Percentiles rank a stretch among this genome's conserved stretches.
phyloP scores from a whole-genome alignment of 805 yeast species.

The Sugiyamaella qingdaonensis region DNA sequence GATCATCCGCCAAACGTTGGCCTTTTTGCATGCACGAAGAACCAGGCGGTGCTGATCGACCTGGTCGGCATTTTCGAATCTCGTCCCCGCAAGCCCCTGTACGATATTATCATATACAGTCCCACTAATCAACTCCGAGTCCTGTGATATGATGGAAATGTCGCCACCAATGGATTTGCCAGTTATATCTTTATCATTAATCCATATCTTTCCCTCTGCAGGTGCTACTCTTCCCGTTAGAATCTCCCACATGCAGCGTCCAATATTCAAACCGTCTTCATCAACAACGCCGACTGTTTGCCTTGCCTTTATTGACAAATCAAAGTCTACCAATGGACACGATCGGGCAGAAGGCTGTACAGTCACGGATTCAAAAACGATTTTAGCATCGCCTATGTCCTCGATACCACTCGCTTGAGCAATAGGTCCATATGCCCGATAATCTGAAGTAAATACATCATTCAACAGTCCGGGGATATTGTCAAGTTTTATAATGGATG shows the following conservation, averaged over 20 bases:
- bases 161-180: neutral
- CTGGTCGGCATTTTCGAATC: neutral
- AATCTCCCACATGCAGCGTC: neutral
- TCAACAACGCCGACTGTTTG: neutral
- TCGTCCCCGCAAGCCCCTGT: slow-evolving; percentile 6
- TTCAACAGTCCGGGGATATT: neutral
- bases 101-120: slow-evolving; percentile 5
- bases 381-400: neutral
- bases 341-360: neutral
- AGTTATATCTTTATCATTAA: neutral
- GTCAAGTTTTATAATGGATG: neutral
- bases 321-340: neutral
- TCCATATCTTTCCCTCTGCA: neutral
- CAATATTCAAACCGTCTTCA: neutral
- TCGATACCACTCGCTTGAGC: neutral
- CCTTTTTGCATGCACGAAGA: slow-evolving; percentile 5
- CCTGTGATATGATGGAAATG: neutral
- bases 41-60: slow-evolving; percentile 7
- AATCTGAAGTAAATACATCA: neutral
- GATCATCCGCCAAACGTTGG: neutral
- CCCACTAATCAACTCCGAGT: neutral
- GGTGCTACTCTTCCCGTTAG: neutral
- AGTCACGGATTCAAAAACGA: neutral
- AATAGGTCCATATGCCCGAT: neutral
- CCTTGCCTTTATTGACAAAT: neutral